These are phyloP conservation scores for Diplocarpon rosae DNA, from an alignment of 2,329 filamentous ascomycete species.

Conservation along the genomic window DNA sequence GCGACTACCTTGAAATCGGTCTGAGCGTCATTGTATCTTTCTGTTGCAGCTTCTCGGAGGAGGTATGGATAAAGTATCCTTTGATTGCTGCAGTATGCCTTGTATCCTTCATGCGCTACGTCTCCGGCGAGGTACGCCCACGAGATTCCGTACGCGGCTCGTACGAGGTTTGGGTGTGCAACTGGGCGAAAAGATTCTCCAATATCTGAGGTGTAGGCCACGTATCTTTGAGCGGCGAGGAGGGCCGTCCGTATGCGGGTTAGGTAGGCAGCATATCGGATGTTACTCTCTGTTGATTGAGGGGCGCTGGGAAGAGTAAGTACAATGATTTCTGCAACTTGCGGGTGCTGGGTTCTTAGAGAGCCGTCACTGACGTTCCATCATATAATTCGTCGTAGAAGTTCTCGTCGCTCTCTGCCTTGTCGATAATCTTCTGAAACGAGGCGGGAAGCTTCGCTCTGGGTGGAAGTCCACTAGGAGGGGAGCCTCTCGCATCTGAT, in stretches of 20 bases:
- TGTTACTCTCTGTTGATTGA: constrained; percentile 72
- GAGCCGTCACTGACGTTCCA: constrained; percentile 53
- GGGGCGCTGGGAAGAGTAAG: constrained; percentile 40
- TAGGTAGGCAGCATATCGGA: constrained; percentile 91
- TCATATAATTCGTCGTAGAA: constrained; percentile 70
- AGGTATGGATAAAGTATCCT: constrained; percentile 57
- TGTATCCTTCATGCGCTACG: constrained; percentile 87
- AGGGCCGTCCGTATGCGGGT: constrained; percentile 77
- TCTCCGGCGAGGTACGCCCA: constrained; percentile 91
- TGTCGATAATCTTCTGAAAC: constrained; percentile 48
- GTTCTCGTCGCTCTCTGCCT: constrained; percentile 52
- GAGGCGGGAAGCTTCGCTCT: constrained; percentile 38
- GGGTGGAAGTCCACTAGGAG: constrained; percentile 18
- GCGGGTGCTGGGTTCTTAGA: background rate
- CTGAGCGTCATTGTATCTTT: constrained; percentile 26
- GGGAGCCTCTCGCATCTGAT: constrained; percentile 12
- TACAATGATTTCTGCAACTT: background rate
- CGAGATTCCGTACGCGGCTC: constrained; percentile 76
- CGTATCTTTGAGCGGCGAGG: constrained; percentile 83
- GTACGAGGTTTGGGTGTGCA: constrained; percentile 73
- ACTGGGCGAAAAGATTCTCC: constrained; percentile 93
- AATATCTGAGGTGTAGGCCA: constrained; percentile 93
- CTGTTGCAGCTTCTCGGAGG: constrained; percentile 28
- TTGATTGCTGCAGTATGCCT: constrained; percentile 84
- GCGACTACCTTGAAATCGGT: constrained; percentile 9